Evolutionary conservation across 805 yeast genomes (phyloP).

Genomic region (Sporopachydermia quercuum): DNA sequence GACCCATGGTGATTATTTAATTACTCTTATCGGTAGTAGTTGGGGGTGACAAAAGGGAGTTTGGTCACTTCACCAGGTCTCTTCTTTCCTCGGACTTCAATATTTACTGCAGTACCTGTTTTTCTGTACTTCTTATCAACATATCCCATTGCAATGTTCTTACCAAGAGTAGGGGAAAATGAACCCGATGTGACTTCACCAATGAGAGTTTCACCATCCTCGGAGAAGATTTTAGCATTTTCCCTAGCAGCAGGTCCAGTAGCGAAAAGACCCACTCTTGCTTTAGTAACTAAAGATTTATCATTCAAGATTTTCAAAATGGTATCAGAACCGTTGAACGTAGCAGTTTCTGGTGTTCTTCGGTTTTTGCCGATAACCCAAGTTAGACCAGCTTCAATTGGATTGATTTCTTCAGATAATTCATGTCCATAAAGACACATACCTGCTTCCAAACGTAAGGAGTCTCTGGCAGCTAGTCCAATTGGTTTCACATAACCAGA

Average conservation of each 20-base stretch:
- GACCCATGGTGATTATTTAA: too few species aligned
- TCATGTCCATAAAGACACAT: constrained; percentile 97
- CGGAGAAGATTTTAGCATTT: constrained; percentile 44
- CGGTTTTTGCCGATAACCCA: constrained; percentile 85
- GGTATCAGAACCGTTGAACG: constrained; percentile 63
- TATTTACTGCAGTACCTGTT: constrained; percentile 53
- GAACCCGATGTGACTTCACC: constrained; percentile 50
- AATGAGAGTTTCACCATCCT: constrained; percentile 38
- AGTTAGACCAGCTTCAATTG: constrained; percentile 75
- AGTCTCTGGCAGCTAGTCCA: constrained; percentile 97
- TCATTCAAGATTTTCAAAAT: constrained; percentile 60
- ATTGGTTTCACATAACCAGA: constrained; percentile 55
- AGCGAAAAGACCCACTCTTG: constrained; percentile 59
- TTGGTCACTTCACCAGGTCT: constrained; percentile 65
- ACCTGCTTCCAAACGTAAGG: constrained; percentile 91
- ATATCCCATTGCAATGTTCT: constrained; percentile 86
- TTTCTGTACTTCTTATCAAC: constrained; percentile 57
- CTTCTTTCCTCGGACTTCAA: constrained; percentile 72
- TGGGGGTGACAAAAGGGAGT: constrained; percentile 71
- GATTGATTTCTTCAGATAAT: constrained; percentile 62
- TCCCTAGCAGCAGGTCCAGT: constrained; percentile 93
- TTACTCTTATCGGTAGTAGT: constrained; percentile 39
- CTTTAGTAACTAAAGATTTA: constrained; percentile 36
- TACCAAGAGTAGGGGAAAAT: constrained; percentile 54
- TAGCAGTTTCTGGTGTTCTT: constrained; percentile 29